Conservation (phyloP, 805 yeast species). For the Saturnispora sanitii region DNA sequence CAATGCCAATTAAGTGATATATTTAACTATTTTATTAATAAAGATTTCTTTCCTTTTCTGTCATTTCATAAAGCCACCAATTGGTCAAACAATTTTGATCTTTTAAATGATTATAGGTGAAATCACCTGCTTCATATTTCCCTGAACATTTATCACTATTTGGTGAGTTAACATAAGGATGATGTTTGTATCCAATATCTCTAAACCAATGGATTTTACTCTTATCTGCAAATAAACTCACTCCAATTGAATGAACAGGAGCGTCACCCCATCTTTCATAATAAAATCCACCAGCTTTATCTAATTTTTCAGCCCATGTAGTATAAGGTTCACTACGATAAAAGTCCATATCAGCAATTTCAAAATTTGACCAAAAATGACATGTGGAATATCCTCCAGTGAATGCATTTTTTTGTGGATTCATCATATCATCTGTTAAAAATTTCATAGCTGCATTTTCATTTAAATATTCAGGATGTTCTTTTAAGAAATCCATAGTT, state of each 20-base stretch:
- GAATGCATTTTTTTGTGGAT: conserved; percentile 33
- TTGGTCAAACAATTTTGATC: conserved; percentile 67
- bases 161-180: conserved; percentile 74
- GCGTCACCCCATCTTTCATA: conserved; percentile 95
- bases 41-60: conserved; percentile 16
- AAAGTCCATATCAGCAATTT: conserved; percentile 77
- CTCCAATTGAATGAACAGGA: conserved; percentile 74
- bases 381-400: conserved; percentile 48
- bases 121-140: conserved; percentile 43
- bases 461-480: conserved; percentile 48
- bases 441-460: conserved; percentile 46
- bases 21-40: too few relatives aligned
- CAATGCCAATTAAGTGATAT: too few relatives aligned
- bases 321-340: conserved; percentile 59
- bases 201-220: conserved; percentile 74
- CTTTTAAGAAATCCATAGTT: conserved; percentile 48
- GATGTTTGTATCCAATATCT: conserved; percentile 70
- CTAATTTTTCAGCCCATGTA: conserved; percentile 54
- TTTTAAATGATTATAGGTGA: conserved; percentile 43
- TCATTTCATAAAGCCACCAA: conserved; percentile 48
- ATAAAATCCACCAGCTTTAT: conserved; percentile 67
- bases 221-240: conserved; percentile 62
- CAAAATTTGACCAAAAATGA: conserved; percentile 89
- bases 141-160: conserved; percentile 35
- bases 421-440: conserved; percentile 41